Percentiles rank a stretch among this genome's conserved stretches.
Conservation (phyloP, 1,284 basidiomycete genomes). For the Bondarzewia mesenterica region DNA sequence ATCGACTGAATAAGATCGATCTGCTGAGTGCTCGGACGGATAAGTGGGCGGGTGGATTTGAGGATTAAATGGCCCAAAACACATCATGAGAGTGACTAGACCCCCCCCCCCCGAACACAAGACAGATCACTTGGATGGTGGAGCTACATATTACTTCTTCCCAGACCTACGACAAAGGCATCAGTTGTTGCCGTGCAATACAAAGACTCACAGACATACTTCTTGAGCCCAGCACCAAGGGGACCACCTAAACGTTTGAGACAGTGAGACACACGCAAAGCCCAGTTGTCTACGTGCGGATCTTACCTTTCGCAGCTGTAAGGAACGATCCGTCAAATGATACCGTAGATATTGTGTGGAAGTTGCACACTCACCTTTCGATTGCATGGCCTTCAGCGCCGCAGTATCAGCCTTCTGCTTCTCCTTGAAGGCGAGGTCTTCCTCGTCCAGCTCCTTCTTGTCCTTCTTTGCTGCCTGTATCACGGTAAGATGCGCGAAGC, state of each 20-base stretch:
- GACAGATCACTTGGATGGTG: too few species aligned
- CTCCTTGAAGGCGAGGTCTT: constrained; percentile 62
- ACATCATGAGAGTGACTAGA: too few species aligned
- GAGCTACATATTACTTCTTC: constrained; percentile 5
- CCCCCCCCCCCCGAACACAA: too few species aligned
- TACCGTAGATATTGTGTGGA: constrained; percentile 2
- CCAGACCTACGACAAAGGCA: neutral
- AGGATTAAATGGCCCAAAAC: too few species aligned
- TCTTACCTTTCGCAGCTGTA: constrained; percentile 1
- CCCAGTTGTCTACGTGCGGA: neutral
- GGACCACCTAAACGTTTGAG: constrained; percentile 40
- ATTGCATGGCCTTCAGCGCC: constrained; percentile 57
- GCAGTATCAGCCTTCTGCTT: constrained; percentile 65
- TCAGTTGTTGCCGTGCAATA: neutral
- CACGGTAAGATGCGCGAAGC: neutral
- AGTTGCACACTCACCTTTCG: constrained; percentile 42
- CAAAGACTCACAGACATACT: constrained; percentile 39
- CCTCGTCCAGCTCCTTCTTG: constrained; percentile 62
- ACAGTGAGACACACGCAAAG: too few species aligned
- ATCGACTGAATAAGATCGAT: too few species aligned
- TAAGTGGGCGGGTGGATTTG: too few species aligned
- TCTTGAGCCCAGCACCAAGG: constrained; percentile 72
- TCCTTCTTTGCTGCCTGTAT: constrained; percentile 69
- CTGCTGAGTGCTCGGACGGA: too few species aligned
- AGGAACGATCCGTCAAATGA: neutral